Percentiles rank a stretch among this genome's conserved stretches.
Conservation (phyloP, 2,329 filamentous ascomycete genomes). For the Tolypocladium pustulatum region DNA sequence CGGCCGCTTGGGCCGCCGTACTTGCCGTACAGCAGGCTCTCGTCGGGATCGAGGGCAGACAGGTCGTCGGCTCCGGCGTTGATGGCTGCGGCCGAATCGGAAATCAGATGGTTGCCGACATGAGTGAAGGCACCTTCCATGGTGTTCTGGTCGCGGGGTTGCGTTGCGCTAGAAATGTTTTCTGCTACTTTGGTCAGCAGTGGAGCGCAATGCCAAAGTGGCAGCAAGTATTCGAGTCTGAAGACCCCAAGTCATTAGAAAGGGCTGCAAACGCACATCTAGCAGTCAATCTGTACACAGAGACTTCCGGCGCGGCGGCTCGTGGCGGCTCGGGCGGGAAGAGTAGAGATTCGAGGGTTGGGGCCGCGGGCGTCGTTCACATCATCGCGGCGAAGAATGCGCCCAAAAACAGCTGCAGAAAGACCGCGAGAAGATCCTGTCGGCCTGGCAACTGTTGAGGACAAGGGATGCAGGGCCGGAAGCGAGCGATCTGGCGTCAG, state of each 20-base stretch:
- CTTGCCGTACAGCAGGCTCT: slow-evolving; percentile 68
- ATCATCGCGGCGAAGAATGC: slow-evolving; percentile 25
- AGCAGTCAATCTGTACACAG: background rate
- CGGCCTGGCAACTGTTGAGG: background rate
- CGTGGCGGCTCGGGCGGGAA: slow-evolving; percentile 15
- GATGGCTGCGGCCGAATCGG: slow-evolving; percentile 75
- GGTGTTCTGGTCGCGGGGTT: slow-evolving; percentile 12
- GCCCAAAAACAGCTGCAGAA: slow-evolving; percentile 4
- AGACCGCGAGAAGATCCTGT: background rate
- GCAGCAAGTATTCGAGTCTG: background rate
- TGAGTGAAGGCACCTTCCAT: slow-evolving; percentile 89
- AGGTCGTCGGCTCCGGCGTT: slow-evolving; percentile 74
- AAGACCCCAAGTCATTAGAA: no score
- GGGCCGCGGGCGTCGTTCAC: slow-evolving; percentile 22
- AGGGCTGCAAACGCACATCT: slow-evolving; percentile 2
- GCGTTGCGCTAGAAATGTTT: slow-evolving; percentile 2
- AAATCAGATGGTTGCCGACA: slow-evolving; percentile 77
- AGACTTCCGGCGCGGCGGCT: slow-evolving; percentile 9
- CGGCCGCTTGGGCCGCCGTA: slow-evolving; percentile 50
- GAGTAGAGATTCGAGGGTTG: slow-evolving; percentile 16
- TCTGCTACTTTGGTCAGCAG: background rate
- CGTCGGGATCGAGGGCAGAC: slow-evolving; percentile 63
- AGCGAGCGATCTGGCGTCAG: background rate
- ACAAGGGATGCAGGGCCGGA: background rate
- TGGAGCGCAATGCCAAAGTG: background rate